Evolutionary conservation across 148 eudicot genomes (phyloP).

Genomic region (Limonium bicolor): DNA sequence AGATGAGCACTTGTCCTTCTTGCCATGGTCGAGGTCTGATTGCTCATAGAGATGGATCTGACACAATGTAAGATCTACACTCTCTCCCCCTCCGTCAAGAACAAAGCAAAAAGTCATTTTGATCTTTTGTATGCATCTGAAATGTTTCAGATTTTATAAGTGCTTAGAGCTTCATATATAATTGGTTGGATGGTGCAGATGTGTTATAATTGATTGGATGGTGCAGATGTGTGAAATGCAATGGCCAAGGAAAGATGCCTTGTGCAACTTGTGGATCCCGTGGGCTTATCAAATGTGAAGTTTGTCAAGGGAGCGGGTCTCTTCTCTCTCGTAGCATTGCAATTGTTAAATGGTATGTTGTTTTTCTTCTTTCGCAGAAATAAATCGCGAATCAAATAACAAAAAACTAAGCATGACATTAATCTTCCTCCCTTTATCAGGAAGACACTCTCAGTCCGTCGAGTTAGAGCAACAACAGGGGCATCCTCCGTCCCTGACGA

Average conservation of each 20-base stretch:
- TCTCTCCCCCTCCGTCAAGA: neutral
- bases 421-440: constrained; percentile 16
- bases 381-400: too few species aligned
- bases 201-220: neutral
- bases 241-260: constrained; percentile 76
- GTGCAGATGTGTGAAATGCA: constrained; percentile 68
- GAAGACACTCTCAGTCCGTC: constrained; percentile 66
- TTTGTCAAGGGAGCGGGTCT: constrained; percentile 64
- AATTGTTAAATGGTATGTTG: constrained; percentile 65
- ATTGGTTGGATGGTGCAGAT: too few species aligned
- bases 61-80: constrained; percentile 49
- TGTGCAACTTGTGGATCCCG: constrained; percentile 79
- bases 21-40: constrained; percentile 92
- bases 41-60: constrained; percentile 95
- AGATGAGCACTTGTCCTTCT: constrained; percentile 50
- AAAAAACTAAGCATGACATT: neutral
- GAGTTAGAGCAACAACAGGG: constrained; percentile 79
- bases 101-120: neutral
- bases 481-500: constrained; percentile 98
- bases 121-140: neutral
- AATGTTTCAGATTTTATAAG: too few species aligned
- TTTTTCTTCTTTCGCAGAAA: neutral
- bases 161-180: too few species aligned
- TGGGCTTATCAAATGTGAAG: constrained; percentile 71
- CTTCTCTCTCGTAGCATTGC: constrained; percentile 59